phyloP scores from a whole-genome alignment of 305 asterid genomes.

The Plantago coronopus region DNA sequence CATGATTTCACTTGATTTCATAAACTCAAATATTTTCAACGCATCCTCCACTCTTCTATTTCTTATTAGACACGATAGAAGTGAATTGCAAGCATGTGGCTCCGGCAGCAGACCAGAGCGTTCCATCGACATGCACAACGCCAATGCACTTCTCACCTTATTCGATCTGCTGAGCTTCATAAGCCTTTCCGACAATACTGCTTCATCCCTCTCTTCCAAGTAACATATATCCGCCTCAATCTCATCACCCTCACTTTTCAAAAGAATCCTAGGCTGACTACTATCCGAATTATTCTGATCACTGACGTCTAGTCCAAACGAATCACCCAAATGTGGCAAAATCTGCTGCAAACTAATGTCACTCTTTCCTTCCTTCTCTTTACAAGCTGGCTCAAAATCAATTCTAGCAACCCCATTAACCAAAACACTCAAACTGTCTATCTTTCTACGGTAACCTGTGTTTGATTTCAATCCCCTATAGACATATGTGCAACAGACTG shows the following conservation, averaged over 20 bases:
- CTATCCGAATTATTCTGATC: conserved; percentile 13
- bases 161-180: conserved; percentile 74
- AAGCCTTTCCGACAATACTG: conserved; percentile 58
- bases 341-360: conserved; percentile 20
- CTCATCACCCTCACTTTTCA: conserved; percentile 22
- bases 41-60: conserved; percentile 61
- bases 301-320: conserved; percentile 26
- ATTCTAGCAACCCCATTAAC: conserved; percentile 32
- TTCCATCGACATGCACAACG: conserved; percentile 65
- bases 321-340: conserved; percentile 36
- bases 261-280: conserved; percentile 15
- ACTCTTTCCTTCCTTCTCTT: conserved; percentile 30
- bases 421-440: conserved; percentile 3
- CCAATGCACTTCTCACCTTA: conserved; percentile 60
- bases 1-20: conserved; percentile 42
- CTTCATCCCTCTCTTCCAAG: conserved; percentile 75
- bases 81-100: conserved; percentile 82
- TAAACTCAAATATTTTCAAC: conserved; percentile 48
- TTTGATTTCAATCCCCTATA: conserved; percentile 24
- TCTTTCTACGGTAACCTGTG: conserved; percentile 12
- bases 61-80: conserved; percentile 66
- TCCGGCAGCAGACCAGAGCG: conserved; percentile 52
- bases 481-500: conserved; percentile 26
- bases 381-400: conserved; percentile 35
- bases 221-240: conserved; percentile 40